Evolutionary conservation across 1,139 yeast genomes (phyloP), one percentile per base, ranked within the genome.

Genomic region (Pichia sp.): DNA sequence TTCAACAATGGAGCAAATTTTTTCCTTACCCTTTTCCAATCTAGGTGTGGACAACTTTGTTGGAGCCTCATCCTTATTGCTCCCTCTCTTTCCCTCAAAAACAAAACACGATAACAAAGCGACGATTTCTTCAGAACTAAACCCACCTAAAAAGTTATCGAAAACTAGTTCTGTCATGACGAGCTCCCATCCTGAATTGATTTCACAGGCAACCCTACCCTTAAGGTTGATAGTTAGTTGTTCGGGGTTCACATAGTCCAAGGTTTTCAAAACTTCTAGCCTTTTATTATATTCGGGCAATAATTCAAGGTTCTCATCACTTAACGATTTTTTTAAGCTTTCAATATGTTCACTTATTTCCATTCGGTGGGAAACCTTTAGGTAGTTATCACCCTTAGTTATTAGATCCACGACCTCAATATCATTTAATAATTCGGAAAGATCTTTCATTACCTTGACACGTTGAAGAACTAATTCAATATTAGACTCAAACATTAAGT

Each of bases 261-360:
- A 75, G 29, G 81, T 81, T 63, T 83, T 81, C 57, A 93, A 75
- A 5, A 93, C 96, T 48, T 78, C 79, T 49, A 93, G 74, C 63
- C 99, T 80, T 69, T 90, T 96, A 64, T 90, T 95, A 67, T 93
- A 93, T 68, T 93, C 97, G 1, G 99, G 99, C 47, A 93, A 75
- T 53, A 95, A 74, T 60, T 89, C 97, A 66, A 95, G 75, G 64
- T 92, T 95, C 62, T 92, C 96, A 59, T 89, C 96, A 0, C 95
- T 85, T 59, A 90, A 79, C 50, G 86, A 72, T 50, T 77, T 76
- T 63, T 84, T 81, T 61, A 90, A 71, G 0, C 75, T 70, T 5
- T 74, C 79, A 26, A 90, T 83, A 59, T 84, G 78, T 16, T 69
- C 65, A 54, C 77, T 75, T 42, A 87, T 68, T 42, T 67, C 59